These are phyloP conservation scores for Chytriomyces sp. DNA, from an alignment of 192 early-diverging fungal genomes.

Conservation along the genomic window DNA sequence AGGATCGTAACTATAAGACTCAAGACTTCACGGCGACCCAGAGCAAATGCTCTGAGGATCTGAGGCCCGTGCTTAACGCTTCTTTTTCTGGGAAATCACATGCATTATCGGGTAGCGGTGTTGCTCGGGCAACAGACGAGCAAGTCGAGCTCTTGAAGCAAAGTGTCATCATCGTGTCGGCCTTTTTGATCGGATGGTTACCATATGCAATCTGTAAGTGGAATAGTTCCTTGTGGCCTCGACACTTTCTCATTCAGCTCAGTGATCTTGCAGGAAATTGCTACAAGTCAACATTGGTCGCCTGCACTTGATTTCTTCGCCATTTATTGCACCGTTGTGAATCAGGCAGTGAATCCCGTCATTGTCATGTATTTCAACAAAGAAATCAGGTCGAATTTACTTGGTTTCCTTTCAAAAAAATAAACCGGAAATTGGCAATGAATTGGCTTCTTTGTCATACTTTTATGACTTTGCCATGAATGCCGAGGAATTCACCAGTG, in stretches of 20 bases:
- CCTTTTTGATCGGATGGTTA: not conserved
- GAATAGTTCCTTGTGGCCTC: not conserved
- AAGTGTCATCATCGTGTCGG: not conserved
- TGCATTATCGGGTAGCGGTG: no score
- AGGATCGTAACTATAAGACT: no score
- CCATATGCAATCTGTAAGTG: not conserved
- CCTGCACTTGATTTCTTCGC: not conserved
- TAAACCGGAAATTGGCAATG: no score
- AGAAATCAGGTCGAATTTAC: not conserved
- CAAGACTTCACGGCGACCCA: not conserved
- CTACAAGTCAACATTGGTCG: not conserved
- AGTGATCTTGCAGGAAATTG: not conserved
- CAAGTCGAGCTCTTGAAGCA: not conserved
- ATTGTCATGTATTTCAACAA: not conserved
- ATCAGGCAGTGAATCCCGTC: not conserved
- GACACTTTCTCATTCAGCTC: not conserved
- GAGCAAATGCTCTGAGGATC: not conserved
- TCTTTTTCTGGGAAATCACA: no score
- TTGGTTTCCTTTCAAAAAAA: not conserved
- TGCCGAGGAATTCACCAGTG: no score
- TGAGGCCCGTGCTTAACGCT: not conserved
- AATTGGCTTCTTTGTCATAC: no score
- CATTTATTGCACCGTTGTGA: not conserved
- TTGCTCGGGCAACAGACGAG: not conserved
- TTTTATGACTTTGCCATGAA: no score